Conservation (phyloP, 2,329 filamentous ascomycete genomes). For the Neocatenulostroma microsporum region DNA sequence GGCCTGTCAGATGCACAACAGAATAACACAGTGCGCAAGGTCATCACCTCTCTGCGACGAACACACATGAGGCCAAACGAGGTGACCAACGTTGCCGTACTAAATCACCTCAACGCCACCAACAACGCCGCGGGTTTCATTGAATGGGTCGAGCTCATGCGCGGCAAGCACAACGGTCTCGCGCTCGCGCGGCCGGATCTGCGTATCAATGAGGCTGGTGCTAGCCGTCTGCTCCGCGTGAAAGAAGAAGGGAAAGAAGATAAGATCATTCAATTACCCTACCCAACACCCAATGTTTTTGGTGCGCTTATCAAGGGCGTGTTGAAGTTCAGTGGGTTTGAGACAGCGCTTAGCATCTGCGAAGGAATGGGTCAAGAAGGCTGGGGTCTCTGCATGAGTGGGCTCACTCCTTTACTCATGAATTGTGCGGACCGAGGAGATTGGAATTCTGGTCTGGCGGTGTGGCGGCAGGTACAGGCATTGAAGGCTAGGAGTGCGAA, state of each 20-base stretch:
- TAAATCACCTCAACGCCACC: constrained; percentile 34
- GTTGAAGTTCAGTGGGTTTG: constrained; percentile 39
- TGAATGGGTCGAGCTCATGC: constrained; percentile 35
- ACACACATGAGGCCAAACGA: constrained; percentile 41
- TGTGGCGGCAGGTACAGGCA: constrained; percentile 38
- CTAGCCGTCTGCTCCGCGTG: constrained; percentile 14
- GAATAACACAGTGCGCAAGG: constrained; percentile 22
- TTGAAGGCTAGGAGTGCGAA: constrained; percentile 12
- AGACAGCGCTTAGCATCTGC: constrained; percentile 36
- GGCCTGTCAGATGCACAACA: constrained; percentile 44
- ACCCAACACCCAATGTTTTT: constrained; percentile 40
- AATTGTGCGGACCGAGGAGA: constrained; percentile 35
- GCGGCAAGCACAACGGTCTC: constrained; percentile 32
- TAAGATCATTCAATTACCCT: constrained; percentile 36
- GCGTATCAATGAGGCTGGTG: constrained; percentile 24
- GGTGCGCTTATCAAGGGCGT: constrained; percentile 35
- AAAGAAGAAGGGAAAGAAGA: constrained; percentile 10
- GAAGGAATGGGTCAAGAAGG: constrained; percentile 37
- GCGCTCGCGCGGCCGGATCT: constrained; percentile 35
- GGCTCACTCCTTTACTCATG: constrained; percentile 33
- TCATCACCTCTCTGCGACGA: constrained; percentile 23
- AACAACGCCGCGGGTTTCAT: constrained; percentile 30
- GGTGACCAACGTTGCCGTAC: constrained; percentile 34
- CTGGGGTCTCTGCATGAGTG: constrained; percentile 38
- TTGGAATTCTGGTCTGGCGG: constrained; percentile 29